A percentile compares a stretch with the other conserved stretches of the same genome.
These are phyloP conservation scores for Lipomyces lipofer DNA, from an alignment of 805 yeast species.

Conservation along the genomic window DNA sequence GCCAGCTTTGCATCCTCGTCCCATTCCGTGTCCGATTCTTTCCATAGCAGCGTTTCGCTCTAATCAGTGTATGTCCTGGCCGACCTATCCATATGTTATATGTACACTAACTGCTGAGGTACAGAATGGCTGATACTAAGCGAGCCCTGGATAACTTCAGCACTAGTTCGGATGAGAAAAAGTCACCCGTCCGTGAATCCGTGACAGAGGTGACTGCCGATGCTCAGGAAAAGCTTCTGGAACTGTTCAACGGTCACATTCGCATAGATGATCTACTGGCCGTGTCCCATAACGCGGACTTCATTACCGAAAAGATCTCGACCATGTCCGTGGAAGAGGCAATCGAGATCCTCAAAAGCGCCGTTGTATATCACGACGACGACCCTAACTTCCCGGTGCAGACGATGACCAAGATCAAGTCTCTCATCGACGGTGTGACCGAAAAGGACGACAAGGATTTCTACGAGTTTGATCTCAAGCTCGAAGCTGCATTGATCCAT, in stretches of 20 bases:
- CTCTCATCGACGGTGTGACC: slow-evolving; percentile 9
- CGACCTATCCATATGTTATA: no score
- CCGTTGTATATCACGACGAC: slow-evolving; percentile 10
- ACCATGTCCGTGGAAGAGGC: slow-evolving; percentile 41
- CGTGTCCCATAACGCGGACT: slow-evolving; percentile 4
- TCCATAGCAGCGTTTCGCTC: no score
- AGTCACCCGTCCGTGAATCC: not conserved
- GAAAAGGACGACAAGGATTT: not conserved
- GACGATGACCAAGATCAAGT: slow-evolving; percentile 5
- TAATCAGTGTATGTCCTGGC: no score
- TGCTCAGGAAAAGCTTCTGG: not conserved
- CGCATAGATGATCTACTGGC: not conserved
- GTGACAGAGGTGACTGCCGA: not conserved
- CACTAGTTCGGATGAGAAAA: not conserved
- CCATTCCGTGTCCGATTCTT: no score
- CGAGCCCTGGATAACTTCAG: no score
- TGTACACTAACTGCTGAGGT: no score
- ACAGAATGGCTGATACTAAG: no score
- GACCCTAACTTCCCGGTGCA: slow-evolving; percentile 20
- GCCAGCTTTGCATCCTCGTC: no score
- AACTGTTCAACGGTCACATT: not conserved
- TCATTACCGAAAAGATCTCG: slow-evolving; percentile 10
- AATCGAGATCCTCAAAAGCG: slow-evolving; percentile 29
- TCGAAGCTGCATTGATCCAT: slow-evolving; percentile 41
- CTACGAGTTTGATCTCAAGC: slow-evolving; percentile 22